Conservation (phyloP, 2,329 filamentous ascomycete genomes). For the Knufia petricola region DNA sequence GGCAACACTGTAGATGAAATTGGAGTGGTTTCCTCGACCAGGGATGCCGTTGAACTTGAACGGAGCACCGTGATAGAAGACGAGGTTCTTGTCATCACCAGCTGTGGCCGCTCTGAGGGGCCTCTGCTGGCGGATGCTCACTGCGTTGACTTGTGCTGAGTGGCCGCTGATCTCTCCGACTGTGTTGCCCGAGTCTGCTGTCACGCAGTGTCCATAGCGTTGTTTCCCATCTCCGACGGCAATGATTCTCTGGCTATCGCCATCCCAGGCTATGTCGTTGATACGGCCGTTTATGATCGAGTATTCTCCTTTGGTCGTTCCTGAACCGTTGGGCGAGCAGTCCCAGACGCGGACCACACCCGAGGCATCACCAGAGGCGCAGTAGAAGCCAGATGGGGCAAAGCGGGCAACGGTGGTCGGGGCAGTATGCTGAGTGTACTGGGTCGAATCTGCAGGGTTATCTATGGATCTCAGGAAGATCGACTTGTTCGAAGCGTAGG, state of each 20-base stretch:
- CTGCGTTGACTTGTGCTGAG: conserved; percentile 79
- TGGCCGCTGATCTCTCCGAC: conserved; percentile 92
- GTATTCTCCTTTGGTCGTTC: conserved; percentile 84
- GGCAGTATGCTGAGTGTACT: conserved; percentile 86
- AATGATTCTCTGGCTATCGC: conserved; percentile 91
- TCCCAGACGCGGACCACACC: conserved; percentile 91
- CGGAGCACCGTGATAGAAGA: conserved; percentile 86
- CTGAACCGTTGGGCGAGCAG: conserved; percentile 60
- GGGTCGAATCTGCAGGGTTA: conserved; percentile 69
- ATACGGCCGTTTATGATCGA: conserved; percentile 88
- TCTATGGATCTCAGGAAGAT: conserved; percentile 94
- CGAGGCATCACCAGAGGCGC: conserved; percentile 80
- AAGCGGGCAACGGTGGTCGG: conserved; percentile 89
- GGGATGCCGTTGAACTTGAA: conserved; percentile 85
- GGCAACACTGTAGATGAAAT: conserved; percentile 77
- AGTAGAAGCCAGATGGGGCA: conserved; percentile 85
- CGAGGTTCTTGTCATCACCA: conserved; percentile 78
- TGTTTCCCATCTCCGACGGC: conserved; percentile 93
- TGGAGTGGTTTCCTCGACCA: conserved; percentile 63
- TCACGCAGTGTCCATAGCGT: conserved; percentile 87
- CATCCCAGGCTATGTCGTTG: conserved; percentile 96
- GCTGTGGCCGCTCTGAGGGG: conserved; percentile 88
- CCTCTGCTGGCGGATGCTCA: conserved; percentile 78
- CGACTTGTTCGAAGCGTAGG: conserved; percentile 92
- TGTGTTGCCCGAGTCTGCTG: conserved; percentile 88